phyloP scores from a whole-genome alignment of 2,329 filamentous ascomycete species.

The Aspergillus vadensis region DNA sequence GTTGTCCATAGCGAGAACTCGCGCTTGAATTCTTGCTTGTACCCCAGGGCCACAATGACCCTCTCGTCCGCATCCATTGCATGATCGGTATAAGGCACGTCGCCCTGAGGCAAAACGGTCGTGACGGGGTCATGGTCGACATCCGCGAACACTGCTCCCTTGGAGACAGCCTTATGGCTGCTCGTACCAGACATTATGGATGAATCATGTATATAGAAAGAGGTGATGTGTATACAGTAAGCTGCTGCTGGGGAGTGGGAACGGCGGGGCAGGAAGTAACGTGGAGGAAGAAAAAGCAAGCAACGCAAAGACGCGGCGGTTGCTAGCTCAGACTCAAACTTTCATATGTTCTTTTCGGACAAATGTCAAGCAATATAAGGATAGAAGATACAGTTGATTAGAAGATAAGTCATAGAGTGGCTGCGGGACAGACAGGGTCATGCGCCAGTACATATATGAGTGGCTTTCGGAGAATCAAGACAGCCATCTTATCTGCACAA shows the following conservation, averaged over 20 bases:
- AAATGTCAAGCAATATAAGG: not conserved
- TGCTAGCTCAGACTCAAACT: not conserved
- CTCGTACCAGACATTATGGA: conserved; percentile 7
- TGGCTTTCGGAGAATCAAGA: not conserved
- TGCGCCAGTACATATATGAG: not conserved
- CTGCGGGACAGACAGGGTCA: not conserved
- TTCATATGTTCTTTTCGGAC: not conserved
- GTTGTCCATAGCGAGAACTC: conserved; percentile 75
- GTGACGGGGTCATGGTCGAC: conserved; percentile 38
- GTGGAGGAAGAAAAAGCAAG: conserved; percentile 2
- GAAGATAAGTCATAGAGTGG: not conserved
- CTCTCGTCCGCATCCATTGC: conserved; percentile 44
- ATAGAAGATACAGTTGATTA: not conserved
- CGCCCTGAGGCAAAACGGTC: conserved; percentile 40
- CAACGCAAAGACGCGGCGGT: not conserved
- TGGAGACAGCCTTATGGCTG: conserved; percentile 12
- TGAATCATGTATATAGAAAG: not conserved
- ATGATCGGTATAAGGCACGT: conserved; percentile 40
- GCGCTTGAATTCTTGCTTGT: conserved; percentile 66
- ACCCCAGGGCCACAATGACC: conserved; percentile 49
- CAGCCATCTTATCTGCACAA: conserved; percentile 5
- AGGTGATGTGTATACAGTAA: not conserved
- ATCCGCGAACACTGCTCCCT: conserved; percentile 23
- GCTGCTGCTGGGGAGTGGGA: not conserved
- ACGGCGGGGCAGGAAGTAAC: not conserved